Evolutionary conservation across 257 asterid genomes (phyloP).

Genomic region (Oldenlandia corymbosa): DNA sequence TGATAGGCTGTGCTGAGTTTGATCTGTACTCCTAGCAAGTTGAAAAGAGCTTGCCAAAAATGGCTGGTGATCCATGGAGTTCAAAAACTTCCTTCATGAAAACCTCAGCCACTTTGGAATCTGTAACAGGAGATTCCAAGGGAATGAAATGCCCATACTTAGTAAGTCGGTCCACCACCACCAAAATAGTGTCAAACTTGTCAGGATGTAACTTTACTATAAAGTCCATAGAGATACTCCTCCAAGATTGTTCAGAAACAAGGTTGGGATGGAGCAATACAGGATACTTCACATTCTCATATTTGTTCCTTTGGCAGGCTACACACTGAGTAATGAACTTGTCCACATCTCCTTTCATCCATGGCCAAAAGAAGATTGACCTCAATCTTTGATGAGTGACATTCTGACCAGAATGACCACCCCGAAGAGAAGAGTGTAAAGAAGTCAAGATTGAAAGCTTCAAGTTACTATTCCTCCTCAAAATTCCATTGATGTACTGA

Average conservation of each 20-base stretch:
- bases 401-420: neutral
- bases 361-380: neutral
- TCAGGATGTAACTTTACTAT: neutral
- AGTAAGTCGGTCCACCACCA: slow-evolving; percentile 3
- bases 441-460: neutral
- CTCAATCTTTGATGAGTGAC: neutral
- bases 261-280: slow-evolving; percentile 6
- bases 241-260: neutral
- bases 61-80: slow-evolving; percentile 1
- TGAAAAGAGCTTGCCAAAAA: slow-evolving; percentile 9
- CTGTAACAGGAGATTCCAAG: neutral
- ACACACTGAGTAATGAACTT: neutral
- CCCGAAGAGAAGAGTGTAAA: neutral
- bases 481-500: too few species aligned
- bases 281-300: neutral
- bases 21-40: neutral
- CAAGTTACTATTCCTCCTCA: too few species aligned
- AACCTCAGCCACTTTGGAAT: neutral
- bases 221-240: neutral
- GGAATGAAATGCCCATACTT: neutral
- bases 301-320: neutral
- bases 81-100: neutral
- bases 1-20: neutral
- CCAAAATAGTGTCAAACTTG: neutral
- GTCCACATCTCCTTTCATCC: neutral